These are phyloP conservation scores for Musa schizocarpa DNA, from an alignment of 176 grass and related monocot genomes.

Conservation along the genomic window DNA sequence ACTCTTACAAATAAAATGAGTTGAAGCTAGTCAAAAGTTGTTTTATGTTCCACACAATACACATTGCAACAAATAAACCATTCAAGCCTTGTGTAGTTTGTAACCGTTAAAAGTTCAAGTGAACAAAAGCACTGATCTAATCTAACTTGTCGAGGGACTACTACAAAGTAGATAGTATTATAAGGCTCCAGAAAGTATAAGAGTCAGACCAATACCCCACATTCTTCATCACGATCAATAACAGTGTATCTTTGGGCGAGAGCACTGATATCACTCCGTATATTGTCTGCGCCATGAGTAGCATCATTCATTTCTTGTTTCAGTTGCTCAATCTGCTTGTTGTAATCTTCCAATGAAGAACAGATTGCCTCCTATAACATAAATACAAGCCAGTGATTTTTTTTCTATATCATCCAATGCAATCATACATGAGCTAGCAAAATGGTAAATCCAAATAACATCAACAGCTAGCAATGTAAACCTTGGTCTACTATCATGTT, in stretches of 20 bases:
- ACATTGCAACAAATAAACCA: too few relatives aligned
- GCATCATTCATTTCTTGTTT: conserved; percentile 98
- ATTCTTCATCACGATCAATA: conserved; percentile 85
- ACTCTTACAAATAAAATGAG: background rate
- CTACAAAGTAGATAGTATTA: background rate
- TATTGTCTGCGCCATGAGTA: conserved; percentile 84
- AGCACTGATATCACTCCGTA: conserved; percentile 89
- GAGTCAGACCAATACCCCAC: conserved; percentile 45
- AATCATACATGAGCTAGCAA: background rate
- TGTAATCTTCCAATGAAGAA: conserved; percentile 93
- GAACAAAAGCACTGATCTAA: too few relatives aligned
- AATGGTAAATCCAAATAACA: background rate
- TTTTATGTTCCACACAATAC: too few relatives aligned
- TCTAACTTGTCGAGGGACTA: too few relatives aligned
- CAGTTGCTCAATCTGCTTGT: conserved; percentile 89
- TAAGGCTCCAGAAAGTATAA: background rate
- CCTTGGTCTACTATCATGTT: too few relatives aligned
- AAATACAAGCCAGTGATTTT: background rate
- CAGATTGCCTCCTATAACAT: conserved; percentile 79
- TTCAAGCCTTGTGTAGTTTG: too few relatives aligned
- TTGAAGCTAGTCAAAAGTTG: too few relatives aligned
- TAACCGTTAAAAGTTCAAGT: too few relatives aligned
- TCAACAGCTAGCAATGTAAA: background rate
- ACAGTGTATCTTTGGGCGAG: conserved; percentile 86
- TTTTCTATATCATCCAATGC: too few relatives aligned